These are phyloP conservation scores for Chaetoceros tenuissimus DNA, from an alignment of 108 stramenopile genomes.

Conservation along the genomic window DNA sequence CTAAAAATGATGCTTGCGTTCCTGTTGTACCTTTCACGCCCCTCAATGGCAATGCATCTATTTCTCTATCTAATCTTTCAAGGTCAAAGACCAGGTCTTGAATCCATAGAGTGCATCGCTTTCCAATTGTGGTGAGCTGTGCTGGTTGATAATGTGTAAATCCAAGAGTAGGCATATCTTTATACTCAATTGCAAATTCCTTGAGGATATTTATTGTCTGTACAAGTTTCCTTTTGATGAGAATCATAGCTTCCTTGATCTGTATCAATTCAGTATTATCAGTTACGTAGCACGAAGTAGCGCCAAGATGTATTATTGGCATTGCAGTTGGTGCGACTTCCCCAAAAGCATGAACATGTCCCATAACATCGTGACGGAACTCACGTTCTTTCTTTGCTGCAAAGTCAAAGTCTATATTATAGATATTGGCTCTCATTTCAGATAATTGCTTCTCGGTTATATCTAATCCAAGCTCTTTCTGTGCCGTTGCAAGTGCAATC, in stretches of 20 bases:
- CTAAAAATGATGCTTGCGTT: conserved; percentile 96
- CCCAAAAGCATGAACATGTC: conserved; percentile 96
- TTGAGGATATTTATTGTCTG: conserved; percentile 69
- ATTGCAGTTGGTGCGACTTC: conserved; percentile 85
- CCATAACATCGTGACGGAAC: conserved; percentile 99
- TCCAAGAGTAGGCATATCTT: conserved; percentile 90
- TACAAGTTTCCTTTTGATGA: conserved; percentile 87
- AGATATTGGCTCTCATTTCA: conserved; percentile 76
- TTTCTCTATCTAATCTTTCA: conserved; percentile 78
- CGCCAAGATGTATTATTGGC: conserved; percentile 96
- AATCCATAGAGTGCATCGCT: conserved; percentile 95
- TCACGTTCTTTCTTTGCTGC: conserved; percentile 90
- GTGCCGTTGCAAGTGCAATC: conserved; percentile 95
- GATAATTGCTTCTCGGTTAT: conserved; percentile 90
- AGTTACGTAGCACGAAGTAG: conserved; percentile 94
- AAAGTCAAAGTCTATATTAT: conserved; percentile 89
- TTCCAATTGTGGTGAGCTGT: conserved; percentile 96
- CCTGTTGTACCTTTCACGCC: conserved; percentile 99
- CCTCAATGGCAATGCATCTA: conserved; percentile 91
- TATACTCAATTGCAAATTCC: conserved; percentile 76
- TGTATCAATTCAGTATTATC: conserved; percentile 97
- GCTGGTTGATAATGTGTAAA: conserved; percentile 99
- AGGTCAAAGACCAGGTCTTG: conserved; percentile 91
- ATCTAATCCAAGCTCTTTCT: conserved; percentile 92
- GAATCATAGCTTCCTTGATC: conserved; percentile 73